phyloP scores from a whole-genome alignment of 768 basidiomycete species.

The Infundibulicybe gibba region DNA sequence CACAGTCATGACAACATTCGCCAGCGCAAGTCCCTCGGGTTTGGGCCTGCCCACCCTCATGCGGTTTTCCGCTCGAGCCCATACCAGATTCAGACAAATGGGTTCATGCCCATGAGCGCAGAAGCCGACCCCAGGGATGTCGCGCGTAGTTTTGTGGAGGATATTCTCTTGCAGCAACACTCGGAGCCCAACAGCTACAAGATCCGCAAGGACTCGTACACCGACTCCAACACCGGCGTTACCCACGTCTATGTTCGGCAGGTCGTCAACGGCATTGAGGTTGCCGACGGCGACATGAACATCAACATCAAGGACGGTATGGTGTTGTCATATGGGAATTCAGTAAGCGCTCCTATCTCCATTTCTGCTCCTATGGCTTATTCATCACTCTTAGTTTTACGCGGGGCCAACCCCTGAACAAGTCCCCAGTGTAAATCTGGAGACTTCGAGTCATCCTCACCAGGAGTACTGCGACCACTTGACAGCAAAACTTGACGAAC shows the following conservation, averaged over 20 bases:
- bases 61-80: slow-evolving; percentile 58
- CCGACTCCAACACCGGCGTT: slow-evolving; percentile 80
- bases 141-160: slow-evolving; percentile 58
- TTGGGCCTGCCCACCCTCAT: slow-evolving; percentile 79
- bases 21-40: slow-evolving; percentile 82
- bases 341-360: slow-evolving; percentile 47
- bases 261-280: slow-evolving; percentile 80
- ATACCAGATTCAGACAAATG: slow-evolving; percentile 40
- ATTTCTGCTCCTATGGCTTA: background rate
- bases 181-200: slow-evolving; percentile 39
- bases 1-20: slow-evolving; percentile 23
- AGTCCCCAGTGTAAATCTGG: slow-evolving; percentile 22
- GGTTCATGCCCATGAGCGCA: slow-evolving; percentile 32
- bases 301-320: slow-evolving; percentile 84
- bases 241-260: slow-evolving; percentile 90
- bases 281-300: slow-evolving; percentile 90
- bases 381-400: slow-evolving; percentile 58
- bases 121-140: slow-evolving; percentile 53
- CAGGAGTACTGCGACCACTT: slow-evolving; percentile 49
- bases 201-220: slow-evolving; percentile 83
- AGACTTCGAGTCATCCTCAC: slow-evolving; percentile 35
- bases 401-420: slow-evolving; percentile 46
- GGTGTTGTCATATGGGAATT: slow-evolving; percentile 85
- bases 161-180: slow-evolving; percentile 38
- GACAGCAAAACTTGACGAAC: slow-evolving; percentile 28